phyloP scores from a whole-genome alignment of 768 basidiomycete genomes.

The Epithele typhae region DNA sequence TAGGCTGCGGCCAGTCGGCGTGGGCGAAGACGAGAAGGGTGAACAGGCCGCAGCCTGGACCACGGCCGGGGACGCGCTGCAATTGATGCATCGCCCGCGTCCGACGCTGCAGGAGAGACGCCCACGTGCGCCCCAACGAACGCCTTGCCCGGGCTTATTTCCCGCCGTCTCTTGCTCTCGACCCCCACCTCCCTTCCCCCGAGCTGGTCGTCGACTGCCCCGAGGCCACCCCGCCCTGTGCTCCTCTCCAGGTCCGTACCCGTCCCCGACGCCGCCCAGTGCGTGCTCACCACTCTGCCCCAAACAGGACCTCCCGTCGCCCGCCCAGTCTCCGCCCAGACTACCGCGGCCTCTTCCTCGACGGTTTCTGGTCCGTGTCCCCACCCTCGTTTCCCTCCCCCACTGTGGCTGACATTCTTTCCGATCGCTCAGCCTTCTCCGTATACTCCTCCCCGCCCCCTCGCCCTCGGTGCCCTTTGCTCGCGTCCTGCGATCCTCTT shows the following conservation, averaged over 20 bases:
- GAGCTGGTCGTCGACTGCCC: conserved; percentile 4
- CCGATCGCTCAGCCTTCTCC: background rate
- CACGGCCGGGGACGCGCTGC: too few species aligned
- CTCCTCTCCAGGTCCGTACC: conserved; percentile 7
- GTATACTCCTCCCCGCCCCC: conserved; percentile 1
- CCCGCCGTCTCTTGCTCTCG: conserved; percentile 3
- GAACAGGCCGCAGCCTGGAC: too few species aligned
- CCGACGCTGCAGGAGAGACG: too few species aligned
- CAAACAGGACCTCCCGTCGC: conserved; percentile 13
- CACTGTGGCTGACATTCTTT: conserved; percentile 3
- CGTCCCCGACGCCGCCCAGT: background rate
- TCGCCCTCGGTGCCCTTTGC: conserved; percentile 8
- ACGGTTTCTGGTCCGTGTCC: background rate
- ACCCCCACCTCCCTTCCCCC: conserved; percentile 1
- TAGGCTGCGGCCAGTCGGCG: too few species aligned
- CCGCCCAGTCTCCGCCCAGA: background rate
- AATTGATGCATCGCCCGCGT: too few species aligned
- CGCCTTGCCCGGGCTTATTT: background rate
- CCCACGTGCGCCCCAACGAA: too few species aligned
- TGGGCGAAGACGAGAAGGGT: too few species aligned
- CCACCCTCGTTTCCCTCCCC: background rate
- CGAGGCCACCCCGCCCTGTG: conserved; percentile 10
- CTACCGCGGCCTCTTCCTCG: conserved; percentile 4
- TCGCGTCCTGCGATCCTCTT: conserved; percentile 13
- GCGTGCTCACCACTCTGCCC: conserved; percentile 1